Conservation (phyloP, 257 asterid genomes). For the Solanum rostratum region DNA sequence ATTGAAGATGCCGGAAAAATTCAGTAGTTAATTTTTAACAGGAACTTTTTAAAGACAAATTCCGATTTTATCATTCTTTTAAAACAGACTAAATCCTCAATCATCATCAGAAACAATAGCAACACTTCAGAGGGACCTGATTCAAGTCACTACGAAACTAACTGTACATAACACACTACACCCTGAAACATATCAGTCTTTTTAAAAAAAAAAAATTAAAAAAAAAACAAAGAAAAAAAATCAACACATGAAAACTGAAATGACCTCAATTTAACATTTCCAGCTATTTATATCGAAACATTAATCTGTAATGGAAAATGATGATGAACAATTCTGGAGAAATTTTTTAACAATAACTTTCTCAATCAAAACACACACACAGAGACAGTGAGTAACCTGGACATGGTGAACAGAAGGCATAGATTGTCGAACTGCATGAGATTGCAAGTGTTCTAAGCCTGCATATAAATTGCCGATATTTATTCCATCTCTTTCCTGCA, state of each 20-base stretch:
- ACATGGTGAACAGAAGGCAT: conserved; percentile 54
- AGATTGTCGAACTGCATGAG: conserved; percentile 44
- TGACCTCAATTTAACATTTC: background rate
- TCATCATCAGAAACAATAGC: background rate
- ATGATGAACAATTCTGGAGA: background rate
- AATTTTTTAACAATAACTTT: background rate
- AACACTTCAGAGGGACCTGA: background rate
- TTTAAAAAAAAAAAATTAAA: background rate
- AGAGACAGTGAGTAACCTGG: background rate
- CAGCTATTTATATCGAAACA: background rate
- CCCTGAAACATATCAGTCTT: background rate
- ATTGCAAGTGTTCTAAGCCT: conserved; percentile 45
- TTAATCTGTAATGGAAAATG: background rate
- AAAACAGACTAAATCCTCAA: background rate
- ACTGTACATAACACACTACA: background rate
- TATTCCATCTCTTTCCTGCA: conserved; percentile 51
- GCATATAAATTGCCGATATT: conserved; percentile 47
- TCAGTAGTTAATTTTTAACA: background rate
- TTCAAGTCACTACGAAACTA: background rate
- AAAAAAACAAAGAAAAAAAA: background rate
- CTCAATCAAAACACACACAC: background rate
- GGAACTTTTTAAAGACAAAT: background rate
- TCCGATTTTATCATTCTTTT: background rate
- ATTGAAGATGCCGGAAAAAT: background rate
- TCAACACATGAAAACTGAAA: background rate